Evolutionary conservation across 1,139 yeast species (phyloP), one percentile per base, ranked within the genome.

Genomic region (Yamadazyma sp.): DNA sequence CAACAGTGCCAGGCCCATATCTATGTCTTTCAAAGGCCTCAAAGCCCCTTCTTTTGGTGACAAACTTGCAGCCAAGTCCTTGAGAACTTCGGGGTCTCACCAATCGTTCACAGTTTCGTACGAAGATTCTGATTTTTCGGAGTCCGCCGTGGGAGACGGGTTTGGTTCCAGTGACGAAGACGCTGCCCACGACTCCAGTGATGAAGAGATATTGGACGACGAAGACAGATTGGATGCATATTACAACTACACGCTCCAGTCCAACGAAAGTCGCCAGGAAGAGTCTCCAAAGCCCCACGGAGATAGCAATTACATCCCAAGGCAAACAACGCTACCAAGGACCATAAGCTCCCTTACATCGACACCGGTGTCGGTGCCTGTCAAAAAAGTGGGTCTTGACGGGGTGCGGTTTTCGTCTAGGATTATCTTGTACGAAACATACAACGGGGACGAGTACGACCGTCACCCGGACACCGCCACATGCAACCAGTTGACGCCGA

Each of bases 381-480:
- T 32, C 21, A 45, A 48, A 35, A 29, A 35, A 29, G 18, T 3
- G 22, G 25, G 22, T 7, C 13, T 9, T 22, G 35, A 47, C 27
- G 63, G 67, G 12, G 95, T 92, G n/a, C 64, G 79, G 33, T 92
- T 92, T 60, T 84, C 95, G 2, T 83, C 95, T 1, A 74, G 89
- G 52, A 87, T 92, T 47, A 78, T 88, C 10, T 74, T 92, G 35
- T 92, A 83, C 61, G 96, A 89, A 46, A 92, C 97, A 0, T 89
- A 86, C 59, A 78, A 85, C 44, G 82, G 84, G 33, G 81, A 78
- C 13, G 96, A 87, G 50, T 92, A 92, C 58, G 97, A 92, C 59
- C 80, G 98, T 52, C 89, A 85, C 47, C 97, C 97, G 0, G 97
- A 89, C 48, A 73, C 84, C 31, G 95, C 96, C 4, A 89, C 97